These are phyloP conservation scores for Tephrocybe rancida DNA, from an alignment of 768 basidiomycete species.

Conservation along the genomic window DNA sequence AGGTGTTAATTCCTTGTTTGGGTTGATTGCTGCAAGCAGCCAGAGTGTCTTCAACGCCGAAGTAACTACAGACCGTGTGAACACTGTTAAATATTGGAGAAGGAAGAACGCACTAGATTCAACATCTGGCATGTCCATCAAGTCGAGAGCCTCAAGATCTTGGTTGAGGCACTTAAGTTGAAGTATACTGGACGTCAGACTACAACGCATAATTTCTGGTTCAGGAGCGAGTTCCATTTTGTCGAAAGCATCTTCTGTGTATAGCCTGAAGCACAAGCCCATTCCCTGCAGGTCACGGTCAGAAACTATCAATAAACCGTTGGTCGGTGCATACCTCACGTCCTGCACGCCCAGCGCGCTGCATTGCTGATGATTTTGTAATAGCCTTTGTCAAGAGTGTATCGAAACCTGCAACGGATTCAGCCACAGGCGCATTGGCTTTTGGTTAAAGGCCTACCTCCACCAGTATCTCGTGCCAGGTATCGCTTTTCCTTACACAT, in stretches of 20 bases:
- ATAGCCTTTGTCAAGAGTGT: constrained; percentile 81
- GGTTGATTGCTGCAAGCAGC: constrained; percentile 78
- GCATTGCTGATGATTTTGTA: constrained; percentile 88
- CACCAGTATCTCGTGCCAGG: constrained; percentile 66
- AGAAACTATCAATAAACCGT: neutral
- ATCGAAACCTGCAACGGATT: constrained; percentile 69
- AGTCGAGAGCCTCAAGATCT: constrained; percentile 78
- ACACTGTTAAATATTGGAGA: neutral
- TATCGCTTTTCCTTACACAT: constrained; percentile 95
- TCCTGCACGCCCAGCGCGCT: constrained; percentile 95
- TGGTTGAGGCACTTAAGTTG: constrained; percentile 86
- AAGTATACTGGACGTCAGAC: constrained; percentile 80
- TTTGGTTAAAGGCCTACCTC: constrained; percentile 44
- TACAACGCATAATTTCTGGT: constrained; percentile 91
- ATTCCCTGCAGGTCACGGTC: constrained; percentile 49
- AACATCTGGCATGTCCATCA: constrained; percentile 85
- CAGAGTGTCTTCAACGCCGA: constrained; percentile 74
- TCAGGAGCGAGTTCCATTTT: constrained; percentile 66
- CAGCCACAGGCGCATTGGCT: neutral
- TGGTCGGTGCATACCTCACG: constrained; percentile 64
- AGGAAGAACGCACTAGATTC: constrained; percentile 67
- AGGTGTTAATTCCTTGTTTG: constrained; percentile 63
- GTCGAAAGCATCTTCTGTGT: constrained; percentile 81
- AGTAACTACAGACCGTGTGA: constrained; percentile 40
- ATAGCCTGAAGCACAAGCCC: constrained; percentile 90